These are phyloP conservation scores for Populus tremula DNA, from an alignment of 345 rosid species.

Conservation along the genomic window DNA sequence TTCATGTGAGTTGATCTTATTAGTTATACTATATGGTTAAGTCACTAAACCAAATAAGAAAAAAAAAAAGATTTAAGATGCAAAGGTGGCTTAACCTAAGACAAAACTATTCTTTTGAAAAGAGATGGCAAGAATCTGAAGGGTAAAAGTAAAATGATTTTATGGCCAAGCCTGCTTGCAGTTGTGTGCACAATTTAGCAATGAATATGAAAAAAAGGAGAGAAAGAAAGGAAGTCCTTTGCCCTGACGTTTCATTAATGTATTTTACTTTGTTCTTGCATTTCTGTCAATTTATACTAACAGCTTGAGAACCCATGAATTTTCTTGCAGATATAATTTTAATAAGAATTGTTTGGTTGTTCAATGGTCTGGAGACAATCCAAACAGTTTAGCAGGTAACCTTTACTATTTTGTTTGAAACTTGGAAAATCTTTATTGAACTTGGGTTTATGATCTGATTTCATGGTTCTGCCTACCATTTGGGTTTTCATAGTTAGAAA, in stretches of 20 bases:
- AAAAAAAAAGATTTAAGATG: too few species aligned
- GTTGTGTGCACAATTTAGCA: too few species aligned
- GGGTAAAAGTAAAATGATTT: too few species aligned
- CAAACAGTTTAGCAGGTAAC: constrained; percentile 94
- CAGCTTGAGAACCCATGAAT: constrained; percentile 11
- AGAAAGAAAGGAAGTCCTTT: too few species aligned
- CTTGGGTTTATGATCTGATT: not conserved
- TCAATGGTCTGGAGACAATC: constrained; percentile 99
- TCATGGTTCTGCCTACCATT: not conserved
- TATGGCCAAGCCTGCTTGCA: too few species aligned
- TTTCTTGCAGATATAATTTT: constrained; percentile 61
- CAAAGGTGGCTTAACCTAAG: too few species aligned
- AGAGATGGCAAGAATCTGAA: too few species aligned
- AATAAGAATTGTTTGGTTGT: constrained; percentile 64
- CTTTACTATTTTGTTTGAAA: not conserved
- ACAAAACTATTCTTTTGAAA: too few species aligned
- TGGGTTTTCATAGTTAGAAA: not conserved
- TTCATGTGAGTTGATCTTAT: too few species aligned
- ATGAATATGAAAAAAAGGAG: too few species aligned
- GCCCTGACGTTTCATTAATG: not conserved
- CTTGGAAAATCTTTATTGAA: not conserved
- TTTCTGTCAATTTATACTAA: constrained; percentile 3
- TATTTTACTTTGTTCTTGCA: not conserved
- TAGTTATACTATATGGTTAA: too few species aligned
- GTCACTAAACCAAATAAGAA: too few species aligned